Conservation (phyloP, 2,329 filamentous ascomycete species). For the Chaetomium strumarium region DNA sequence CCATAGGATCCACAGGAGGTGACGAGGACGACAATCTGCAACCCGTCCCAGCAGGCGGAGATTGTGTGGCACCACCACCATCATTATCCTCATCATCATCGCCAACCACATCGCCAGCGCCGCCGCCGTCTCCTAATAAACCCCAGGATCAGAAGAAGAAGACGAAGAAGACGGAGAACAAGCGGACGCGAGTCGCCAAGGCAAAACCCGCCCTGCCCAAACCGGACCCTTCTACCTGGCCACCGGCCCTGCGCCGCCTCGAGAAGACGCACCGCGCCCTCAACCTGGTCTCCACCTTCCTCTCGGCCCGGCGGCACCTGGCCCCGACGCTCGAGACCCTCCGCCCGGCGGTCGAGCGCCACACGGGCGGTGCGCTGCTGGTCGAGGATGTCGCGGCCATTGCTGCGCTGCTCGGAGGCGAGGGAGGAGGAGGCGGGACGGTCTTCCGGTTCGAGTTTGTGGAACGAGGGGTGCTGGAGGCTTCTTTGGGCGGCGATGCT, state of each 20-base stretch:
- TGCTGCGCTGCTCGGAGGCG: slow-evolving; percentile 35
- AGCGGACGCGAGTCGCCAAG: neutral
- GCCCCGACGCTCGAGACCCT: slow-evolving; percentile 89
- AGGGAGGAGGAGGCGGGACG: slow-evolving; percentile 5
- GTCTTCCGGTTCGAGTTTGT: slow-evolving; percentile 11
- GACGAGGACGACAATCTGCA: neutral
- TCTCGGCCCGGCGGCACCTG: slow-evolving; percentile 85
- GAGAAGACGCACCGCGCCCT: slow-evolving; percentile 75
- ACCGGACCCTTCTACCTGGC: slow-evolving; percentile 51
- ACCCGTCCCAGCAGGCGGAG: neutral
- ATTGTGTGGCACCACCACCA: neutral
- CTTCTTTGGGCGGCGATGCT: slow-evolving; percentile 8
- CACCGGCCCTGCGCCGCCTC: slow-evolving; percentile 64
- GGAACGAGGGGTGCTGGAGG: slow-evolving; percentile 17
- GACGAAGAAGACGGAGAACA: neutral
- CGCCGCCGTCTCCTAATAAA: neutral
- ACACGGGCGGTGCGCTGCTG: slow-evolving; percentile 64
- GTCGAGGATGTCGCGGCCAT: slow-evolving; percentile 44
- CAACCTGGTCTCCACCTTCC: slow-evolving; percentile 92
- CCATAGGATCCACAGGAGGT: neutral
- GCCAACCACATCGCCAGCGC: neutral
- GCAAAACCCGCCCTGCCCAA: neutral
- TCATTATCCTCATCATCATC: neutral
- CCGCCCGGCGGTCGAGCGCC: slow-evolving; percentile 73
- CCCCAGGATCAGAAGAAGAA: neutral